Evolutionary conservation across 345 rosid genomes (phyloP).

Genomic region (Linum tenue): DNA sequence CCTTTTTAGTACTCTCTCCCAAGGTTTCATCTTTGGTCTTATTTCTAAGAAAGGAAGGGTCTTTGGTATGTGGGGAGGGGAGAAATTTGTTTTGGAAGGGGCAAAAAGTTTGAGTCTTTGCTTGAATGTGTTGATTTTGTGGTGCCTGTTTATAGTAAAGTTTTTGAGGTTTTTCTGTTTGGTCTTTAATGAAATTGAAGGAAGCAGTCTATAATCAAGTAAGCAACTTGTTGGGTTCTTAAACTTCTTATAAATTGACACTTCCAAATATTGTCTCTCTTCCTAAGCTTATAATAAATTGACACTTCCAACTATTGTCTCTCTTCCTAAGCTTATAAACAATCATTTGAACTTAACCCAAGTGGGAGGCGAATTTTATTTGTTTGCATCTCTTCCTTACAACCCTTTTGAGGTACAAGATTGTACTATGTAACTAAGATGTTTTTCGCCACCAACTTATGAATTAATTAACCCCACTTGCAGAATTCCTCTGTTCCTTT

Average conservation of each 20-base stretch:
- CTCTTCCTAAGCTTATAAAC: background rate
- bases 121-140: background rate
- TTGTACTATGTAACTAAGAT: background rate
- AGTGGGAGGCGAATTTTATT: constrained; percentile 4
- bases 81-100: constrained; percentile 26
- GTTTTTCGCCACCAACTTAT: background rate
- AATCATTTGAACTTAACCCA: constrained; percentile 5
- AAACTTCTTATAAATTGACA: constrained; percentile 9
- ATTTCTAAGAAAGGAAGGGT: background rate
- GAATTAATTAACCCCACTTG: constrained; percentile 8
- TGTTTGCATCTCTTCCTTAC: too few species aligned
- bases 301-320: too few species aligned
- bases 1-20: background rate
- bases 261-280: constrained; percentile 6
- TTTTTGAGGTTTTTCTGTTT: background rate
- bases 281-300: too few species aligned
- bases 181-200: background rate
- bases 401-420: background rate
- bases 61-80: constrained; percentile 22
- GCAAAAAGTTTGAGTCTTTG: background rate
- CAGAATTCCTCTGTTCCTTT: background rate
- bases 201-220: background rate
- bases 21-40: background rate
- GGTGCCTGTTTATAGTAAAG: background rate
- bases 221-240: constrained; percentile 7